Evolutionary conservation across 768 basidiomycete genomes (phyloP).

Genomic region (Myochromella boudieri): DNA sequence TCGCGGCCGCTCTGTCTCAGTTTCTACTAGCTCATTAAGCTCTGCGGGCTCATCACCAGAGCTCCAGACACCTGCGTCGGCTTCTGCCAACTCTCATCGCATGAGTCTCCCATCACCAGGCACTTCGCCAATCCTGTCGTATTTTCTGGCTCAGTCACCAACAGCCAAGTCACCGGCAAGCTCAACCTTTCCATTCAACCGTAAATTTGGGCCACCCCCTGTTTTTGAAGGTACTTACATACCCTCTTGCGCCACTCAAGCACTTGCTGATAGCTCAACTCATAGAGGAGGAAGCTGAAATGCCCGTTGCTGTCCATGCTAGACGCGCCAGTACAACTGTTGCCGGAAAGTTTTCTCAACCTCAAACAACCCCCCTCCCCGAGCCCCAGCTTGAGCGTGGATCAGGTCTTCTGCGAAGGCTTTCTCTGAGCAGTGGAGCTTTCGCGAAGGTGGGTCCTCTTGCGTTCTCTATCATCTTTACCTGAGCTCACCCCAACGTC

Average conservation of each 20-base stretch:
- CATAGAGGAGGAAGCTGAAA: constrained; percentile 41
- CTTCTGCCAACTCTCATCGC: constrained; percentile 38
- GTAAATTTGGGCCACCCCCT: constrained; percentile 53
- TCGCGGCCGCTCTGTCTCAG: constrained; percentile 60
- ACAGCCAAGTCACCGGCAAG: constrained; percentile 44
- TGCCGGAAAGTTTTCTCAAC: constrained; percentile 52
- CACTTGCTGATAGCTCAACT: constrained; percentile 17
- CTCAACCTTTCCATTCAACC: constrained; percentile 60
- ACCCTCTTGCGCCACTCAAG: background rate
- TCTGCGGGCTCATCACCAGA: constrained; percentile 55
- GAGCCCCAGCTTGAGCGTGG: constrained; percentile 63
- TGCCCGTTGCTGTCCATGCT: constrained; percentile 43
- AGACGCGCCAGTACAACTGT: constrained; percentile 64
- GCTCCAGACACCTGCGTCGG: constrained; percentile 50
- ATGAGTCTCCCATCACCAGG: constrained; percentile 53
- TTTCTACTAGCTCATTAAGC: constrained; percentile 59
- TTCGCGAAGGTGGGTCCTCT: constrained; percentile 53
- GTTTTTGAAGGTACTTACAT: constrained; percentile 59
- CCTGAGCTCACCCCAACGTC: background rate
- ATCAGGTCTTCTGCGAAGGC: constrained; percentile 67
- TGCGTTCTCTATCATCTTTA: background rate
- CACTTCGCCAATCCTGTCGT: constrained; percentile 69
- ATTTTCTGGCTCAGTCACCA: constrained; percentile 65
- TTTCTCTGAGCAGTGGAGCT: constrained; percentile 62
- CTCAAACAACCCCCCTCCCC: constrained; percentile 38